Evolutionary conservation across 108 stramenopile genomes (phyloP).

Genomic region (Mediolabrus comicus): DNA sequence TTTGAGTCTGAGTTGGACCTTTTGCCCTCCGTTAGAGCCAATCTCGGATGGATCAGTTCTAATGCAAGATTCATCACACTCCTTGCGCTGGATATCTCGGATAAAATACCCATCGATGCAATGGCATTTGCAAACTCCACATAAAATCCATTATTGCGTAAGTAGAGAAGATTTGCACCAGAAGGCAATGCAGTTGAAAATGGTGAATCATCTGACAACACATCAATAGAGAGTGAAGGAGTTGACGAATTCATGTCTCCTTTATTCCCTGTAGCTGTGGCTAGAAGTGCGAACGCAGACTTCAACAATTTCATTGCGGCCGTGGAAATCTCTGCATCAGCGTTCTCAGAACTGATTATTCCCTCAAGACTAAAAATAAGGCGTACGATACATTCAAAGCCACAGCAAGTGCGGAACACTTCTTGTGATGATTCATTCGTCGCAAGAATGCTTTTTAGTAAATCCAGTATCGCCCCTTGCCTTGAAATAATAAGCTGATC

Average conservation of each 20-base stretch:
- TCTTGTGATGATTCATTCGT: conserved; percentile 63
- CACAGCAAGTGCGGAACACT: conserved; percentile 66
- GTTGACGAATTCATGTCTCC: conserved; percentile 9
- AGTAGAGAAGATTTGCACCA: conserved; percentile 57
- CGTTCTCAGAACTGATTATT: conserved; percentile 15
- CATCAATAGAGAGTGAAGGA: conserved; percentile 22
- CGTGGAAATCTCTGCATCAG: conserved; percentile 8
- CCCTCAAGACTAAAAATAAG: conserved; percentile 56
- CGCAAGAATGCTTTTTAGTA: conserved; percentile 60
- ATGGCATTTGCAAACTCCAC: conserved; percentile 75
- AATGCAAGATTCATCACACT: conserved; percentile 65
- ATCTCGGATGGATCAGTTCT: conserved; percentile 67
- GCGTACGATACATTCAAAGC: conserved; percentile 62
- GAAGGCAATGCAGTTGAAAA: conserved; percentile 36
- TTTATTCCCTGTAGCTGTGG: conserved; percentile 42
- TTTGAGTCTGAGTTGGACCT: conserved; percentile 26
- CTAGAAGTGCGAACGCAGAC: conserved; percentile 53
- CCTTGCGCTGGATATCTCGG: conserved; percentile 37
- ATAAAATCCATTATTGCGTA: conserved; percentile 70
- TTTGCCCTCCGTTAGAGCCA: conserved; percentile 44
- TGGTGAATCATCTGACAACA: conserved; percentile 34
- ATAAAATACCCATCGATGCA: conserved; percentile 54
- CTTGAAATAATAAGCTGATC: conserved; percentile 26
- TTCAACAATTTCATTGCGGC: conserved; percentile 52
- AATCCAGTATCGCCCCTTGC: conserved; percentile 37